A percentile compares a stretch with the other conserved stretches of the same genome.
phyloP scores from a whole-genome alignment of 139 green algal species.

The Chlamydomonas incerta region DNA sequence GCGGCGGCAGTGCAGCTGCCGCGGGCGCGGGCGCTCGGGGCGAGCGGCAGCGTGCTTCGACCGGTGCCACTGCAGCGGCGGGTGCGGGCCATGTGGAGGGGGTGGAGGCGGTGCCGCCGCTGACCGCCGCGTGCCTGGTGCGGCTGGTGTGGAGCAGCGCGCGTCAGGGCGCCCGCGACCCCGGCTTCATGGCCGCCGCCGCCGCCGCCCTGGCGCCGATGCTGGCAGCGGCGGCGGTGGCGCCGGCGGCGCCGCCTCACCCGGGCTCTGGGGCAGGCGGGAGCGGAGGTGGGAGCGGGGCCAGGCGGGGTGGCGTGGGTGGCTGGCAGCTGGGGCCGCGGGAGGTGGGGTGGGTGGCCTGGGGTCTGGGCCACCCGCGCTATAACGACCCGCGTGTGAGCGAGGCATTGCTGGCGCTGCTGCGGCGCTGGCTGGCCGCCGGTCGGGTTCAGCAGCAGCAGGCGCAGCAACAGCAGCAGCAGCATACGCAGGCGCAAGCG shows the following conservation, averaged over 20 bases:
- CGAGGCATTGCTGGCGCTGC: background rate
- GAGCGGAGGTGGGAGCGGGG: too few relatives aligned
- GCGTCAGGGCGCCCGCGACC: background rate
- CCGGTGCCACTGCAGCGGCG: too few relatives aligned
- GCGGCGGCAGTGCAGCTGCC: too few relatives aligned
- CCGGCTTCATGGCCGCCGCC: background rate
- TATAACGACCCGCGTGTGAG: background rate
- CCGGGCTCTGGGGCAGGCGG: too few relatives aligned
- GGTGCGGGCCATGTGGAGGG: too few relatives aligned
- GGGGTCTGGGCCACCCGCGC: constrained; percentile 31
- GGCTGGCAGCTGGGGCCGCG: too few relatives aligned
- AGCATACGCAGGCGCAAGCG: too few relatives aligned
- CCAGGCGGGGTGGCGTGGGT: too few relatives aligned
- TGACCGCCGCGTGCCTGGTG: background rate
- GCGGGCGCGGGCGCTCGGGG: too few relatives aligned
- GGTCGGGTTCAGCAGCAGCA: background rate
- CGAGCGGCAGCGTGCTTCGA: too few relatives aligned
- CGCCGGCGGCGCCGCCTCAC: background rate
- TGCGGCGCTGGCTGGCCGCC: constrained; percentile 7
- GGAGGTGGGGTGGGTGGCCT: constrained; percentile 8
- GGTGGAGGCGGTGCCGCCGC: too few relatives aligned
- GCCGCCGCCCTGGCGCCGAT: background rate
- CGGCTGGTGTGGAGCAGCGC: constrained; percentile 30
- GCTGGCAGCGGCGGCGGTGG: background rate
- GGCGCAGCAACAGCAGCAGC: too few relatives aligned